These are phyloP conservation scores for Alternaria angustiovoidea DNA, from an alignment of 2,329 filamentous ascomycete genomes.

Conservation along the genomic window DNA sequence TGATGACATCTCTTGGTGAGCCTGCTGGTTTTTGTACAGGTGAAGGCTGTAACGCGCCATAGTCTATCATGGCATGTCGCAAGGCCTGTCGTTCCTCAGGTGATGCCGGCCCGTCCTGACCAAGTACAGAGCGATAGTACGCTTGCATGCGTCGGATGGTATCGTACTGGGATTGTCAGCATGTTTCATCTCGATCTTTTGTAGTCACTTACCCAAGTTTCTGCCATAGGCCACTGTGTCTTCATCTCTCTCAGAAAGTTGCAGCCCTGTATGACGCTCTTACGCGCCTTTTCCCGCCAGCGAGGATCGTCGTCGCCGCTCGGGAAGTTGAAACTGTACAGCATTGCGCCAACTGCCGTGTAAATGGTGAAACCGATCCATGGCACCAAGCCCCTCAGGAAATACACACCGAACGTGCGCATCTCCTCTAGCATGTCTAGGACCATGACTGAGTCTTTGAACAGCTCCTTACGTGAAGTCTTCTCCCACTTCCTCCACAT, in stretches of 20 bases:
- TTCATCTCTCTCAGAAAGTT: constrained; percentile 53
- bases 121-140: constrained; percentile 48
- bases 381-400: constrained; percentile 51
- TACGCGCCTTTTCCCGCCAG: constrained; percentile 43
- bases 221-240: constrained; percentile 53
- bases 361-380: constrained; percentile 56
- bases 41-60: constrained; percentile 51
- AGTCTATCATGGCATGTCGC: constrained; percentile 51
- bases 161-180: constrained; percentile 42
- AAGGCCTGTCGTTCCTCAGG: constrained; percentile 50
- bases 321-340: constrained; percentile 52
- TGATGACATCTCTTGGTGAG: constrained; percentile 22
- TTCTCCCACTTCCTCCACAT: constrained; percentile 51
- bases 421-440: constrained; percentile 54
- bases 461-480: constrained; percentile 46
- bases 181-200: fast-evolving
- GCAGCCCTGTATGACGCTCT: constrained; percentile 48
- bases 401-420: constrained; percentile 52
- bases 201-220: constrained; percentile 45
- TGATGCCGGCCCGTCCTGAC: constrained; percentile 46
- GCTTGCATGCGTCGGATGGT: constrained; percentile 55
- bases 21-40: constrained; percentile 49
- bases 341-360: constrained; percentile 52
- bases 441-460: constrained; percentile 48
- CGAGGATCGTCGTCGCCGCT: constrained; percentile 46